Evolutionary conservation across 2,329 filamentous ascomycete genomes (phyloP), one percentile per base, ranked within the genome.

Genomic region (Exserohilum turcica): DNA sequence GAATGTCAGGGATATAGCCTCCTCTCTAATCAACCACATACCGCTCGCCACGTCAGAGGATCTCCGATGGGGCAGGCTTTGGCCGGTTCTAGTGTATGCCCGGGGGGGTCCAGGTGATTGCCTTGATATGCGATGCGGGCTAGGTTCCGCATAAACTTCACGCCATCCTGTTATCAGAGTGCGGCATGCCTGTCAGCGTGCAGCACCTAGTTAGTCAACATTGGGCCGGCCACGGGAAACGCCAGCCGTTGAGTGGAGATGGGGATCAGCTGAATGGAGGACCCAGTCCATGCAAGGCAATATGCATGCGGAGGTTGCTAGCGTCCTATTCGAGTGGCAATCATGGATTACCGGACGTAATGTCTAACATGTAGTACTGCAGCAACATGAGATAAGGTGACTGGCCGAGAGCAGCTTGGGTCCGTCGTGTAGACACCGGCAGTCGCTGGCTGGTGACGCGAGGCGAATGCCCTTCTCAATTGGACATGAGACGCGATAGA

Each of bases 11-110:
- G 68, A 68, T 66, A 68, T 68, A 63, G 66, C 54, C 64, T 70
- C 66, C 66, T 68, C 66, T 67, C 56, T 57, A 60, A 70, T 76
- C 71, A 74, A 76, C 76, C 74, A 77, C 70, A 75, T 74, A 75
- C 68, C 67, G 72, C 58, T 72, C 74, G 78, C 78, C 78, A 80
- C 78, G 78, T 80, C 77, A 79, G 78, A 78, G 74, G 78, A 76
- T 79, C 77, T 78, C 76, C 78, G 76, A 78, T 73, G 72, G 75
- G 71, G 73, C 70, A 74, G 71, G 72, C 72, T 77, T 72, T 75
- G 76, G 76, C 74, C 73, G 69, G 72, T 74, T 72, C 76, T 79
- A 79, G 77, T 74, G 75, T 76, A 60, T 64, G 61, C 65, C 68
- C 64, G 67, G 62, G 51, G 51, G 45, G 70, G 70, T 63, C 70